A percentile compares a stretch with the other conserved stretches of the same genome.
phyloP scores from a whole-genome alignment of 83 land plant species.

The Isoetes engelmannii region DNA sequence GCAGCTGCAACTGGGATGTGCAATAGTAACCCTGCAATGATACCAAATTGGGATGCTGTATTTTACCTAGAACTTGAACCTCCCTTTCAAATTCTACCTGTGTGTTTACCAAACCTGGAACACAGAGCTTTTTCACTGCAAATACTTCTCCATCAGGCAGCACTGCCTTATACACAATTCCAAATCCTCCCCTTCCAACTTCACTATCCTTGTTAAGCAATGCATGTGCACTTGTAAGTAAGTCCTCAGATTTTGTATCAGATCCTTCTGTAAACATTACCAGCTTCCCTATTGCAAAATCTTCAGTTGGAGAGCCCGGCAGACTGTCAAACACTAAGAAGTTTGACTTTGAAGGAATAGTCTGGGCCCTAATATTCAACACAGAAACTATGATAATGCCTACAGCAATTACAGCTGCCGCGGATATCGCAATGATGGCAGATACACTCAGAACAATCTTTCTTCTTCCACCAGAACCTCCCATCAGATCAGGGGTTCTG shows the following conservation, averaged over 20 bases:
- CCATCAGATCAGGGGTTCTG: neutral
- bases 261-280: neutral
- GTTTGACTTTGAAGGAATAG: neutral
- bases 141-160: neutral
- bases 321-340: neutral
- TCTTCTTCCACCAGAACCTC: neutral
- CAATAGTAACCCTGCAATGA: neutral
- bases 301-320: neutral
- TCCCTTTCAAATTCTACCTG: neutral
- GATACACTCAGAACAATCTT: constrained; percentile 7
- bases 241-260: neutral
- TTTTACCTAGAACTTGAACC: neutral
- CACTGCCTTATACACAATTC: neutral
- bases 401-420: neutral
- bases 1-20: neutral
- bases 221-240: neutral
- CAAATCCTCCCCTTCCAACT: constrained; percentile 1
- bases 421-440: neutral
- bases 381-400: neutral
- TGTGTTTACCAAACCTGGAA: neutral
- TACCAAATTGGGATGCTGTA: neutral
- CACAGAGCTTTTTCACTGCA: neutral
- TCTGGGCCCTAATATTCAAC: neutral
- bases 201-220: neutral
- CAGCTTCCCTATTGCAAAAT: neutral